Base-by-base conservation (phyloP, 768 basidiomycete species). In the Tricholoma bakamatsutake region DNA sequence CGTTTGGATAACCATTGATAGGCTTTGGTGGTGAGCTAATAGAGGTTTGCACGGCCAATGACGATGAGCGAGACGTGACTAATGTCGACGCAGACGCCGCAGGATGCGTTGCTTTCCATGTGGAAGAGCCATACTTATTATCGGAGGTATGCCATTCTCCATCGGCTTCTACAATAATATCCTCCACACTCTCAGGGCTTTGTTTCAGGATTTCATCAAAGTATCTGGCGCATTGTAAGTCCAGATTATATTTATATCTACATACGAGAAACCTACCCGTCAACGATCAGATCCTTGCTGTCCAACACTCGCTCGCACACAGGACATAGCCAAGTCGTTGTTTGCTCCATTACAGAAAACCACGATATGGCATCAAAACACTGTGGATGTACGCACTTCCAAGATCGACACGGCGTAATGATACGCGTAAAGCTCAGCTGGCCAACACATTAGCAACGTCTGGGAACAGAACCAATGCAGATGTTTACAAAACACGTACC, bases 121-220 rank as follows among this genome's bases (percentile, higher is more conserved):
- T 73, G 1, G 73, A 62, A 17, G 91, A 93, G 1, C 82, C 93
- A 64, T 81, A 88, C 69, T 88, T 92, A 73, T 88, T 80, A 70
- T 98, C 93, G 15, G 81, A 73, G 1, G 93, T 93, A 67, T 97
- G 95, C 97, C 97, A 99, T 67, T 95, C 88, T 1, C 93, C 95
- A 66, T 96, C 87, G 5, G 92, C 83, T 69, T 99, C 96, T 13
- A 99, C 85, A 54, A 96, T 80, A 24, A 99, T 93, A 60, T 97
- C 91, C 50, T 99, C 97, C 11, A 92, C 84, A 52, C 75, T 76
- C 21, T 94, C 90, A 0, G 90, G 80, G 3, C 87, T 90, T 27
- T 78, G 71, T 61, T 83, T 82, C 64, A 98, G 70, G 51, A 98
- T 97, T 56, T 83, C 82, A 60, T 92, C 83, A 67, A 95, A 91